Evolutionary conservation across 2,329 filamentous ascomycete genomes (phyloP), one percentile per base, ranked within the genome.

Genomic region (Fusarium sp.): DNA sequence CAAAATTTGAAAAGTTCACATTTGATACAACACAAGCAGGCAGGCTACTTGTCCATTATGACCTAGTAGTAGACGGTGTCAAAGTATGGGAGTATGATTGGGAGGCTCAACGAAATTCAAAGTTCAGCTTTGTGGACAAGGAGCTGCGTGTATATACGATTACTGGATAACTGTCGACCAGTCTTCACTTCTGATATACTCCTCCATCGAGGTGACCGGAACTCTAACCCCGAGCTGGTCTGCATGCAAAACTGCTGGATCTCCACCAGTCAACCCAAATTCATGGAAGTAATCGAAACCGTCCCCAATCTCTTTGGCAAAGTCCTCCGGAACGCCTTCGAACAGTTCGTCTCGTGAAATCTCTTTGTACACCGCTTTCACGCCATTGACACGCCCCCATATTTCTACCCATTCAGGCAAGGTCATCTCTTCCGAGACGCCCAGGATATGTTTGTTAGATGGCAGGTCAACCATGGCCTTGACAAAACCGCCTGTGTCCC

Each of bases 61-160:
- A 60, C 3, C 15, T 60, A 1, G 8, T 60, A 8, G 35, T 60
- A n/a, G 28, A 60, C 1, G 47, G 57, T 9, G 1, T 24, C 0
- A 55, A 26, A 4, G 35, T 55, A 14, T 55, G 35, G 57, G 35
- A 41, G 4, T 60, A 41, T 7, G n/a, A 41, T 2, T 55, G 35
- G 47, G 20, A 41, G 7, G 28, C 16, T 7, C 1, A 33, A n/a
- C 11, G 28, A 7, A 1, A 26, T 26, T 39, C 2, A 13, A 5
- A 3, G 3, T 20, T 11, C 12, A 2, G 9, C 0, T 0, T 24
- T 20, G 4, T 10, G 5, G 15, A 8, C 2, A 22, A 26, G 0
- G 0, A 45, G 10, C 5, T 28, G 1, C 5, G 20, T 10, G 2
- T 14, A 14, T 15, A 0, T 22, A 28, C 5, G 11, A 5, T 1